Conservation (phyloP, 2,329 filamentous ascomycete species). For the Phialemonium atrogriseum region DNA sequence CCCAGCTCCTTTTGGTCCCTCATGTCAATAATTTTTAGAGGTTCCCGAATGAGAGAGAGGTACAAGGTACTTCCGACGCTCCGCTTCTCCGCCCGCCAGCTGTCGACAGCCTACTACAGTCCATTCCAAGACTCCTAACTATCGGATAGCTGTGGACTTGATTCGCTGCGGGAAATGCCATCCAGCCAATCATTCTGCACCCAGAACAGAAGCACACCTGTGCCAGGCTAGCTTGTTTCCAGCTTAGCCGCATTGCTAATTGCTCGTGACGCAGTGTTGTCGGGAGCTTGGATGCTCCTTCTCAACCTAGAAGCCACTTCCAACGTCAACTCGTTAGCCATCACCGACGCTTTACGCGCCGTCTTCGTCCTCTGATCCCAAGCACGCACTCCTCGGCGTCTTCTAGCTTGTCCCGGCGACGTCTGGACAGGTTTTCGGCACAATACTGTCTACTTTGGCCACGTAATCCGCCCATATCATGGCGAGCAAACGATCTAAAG, state of each 20-base stretch:
- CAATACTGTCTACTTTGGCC: background rate
- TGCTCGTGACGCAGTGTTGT: conserved; percentile 4
- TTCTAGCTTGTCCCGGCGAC: too few species aligned
- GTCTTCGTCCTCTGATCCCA: conserved; percentile 5
- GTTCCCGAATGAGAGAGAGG: too few species aligned
- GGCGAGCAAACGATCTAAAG: conserved; percentile 53
- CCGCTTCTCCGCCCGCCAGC: too few species aligned
- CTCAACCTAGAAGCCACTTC: conserved; percentile 1
- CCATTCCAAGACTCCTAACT: too few species aligned
- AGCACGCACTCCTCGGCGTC: conserved; percentile 2
- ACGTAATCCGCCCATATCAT: conserved; percentile 27
- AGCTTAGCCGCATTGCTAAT: background rate
- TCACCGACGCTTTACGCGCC: background rate
- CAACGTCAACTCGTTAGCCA: conserved; percentile 3
- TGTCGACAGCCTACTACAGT: too few species aligned
- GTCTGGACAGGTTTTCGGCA: too few species aligned
- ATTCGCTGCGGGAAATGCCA: conserved; percentile 4
- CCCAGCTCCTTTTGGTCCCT: too few species aligned
- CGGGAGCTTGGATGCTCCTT: conserved; percentile 1
- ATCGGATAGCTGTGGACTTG: conserved; percentile 2
- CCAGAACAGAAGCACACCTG: too few species aligned
- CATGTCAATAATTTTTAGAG: too few species aligned
- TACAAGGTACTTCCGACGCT: too few species aligned
- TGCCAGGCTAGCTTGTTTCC: background rate
- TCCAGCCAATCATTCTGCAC: conserved; percentile 8